Conservation (phyloP, 306 rosid species). For the Prinsepia uniflora region DNA sequence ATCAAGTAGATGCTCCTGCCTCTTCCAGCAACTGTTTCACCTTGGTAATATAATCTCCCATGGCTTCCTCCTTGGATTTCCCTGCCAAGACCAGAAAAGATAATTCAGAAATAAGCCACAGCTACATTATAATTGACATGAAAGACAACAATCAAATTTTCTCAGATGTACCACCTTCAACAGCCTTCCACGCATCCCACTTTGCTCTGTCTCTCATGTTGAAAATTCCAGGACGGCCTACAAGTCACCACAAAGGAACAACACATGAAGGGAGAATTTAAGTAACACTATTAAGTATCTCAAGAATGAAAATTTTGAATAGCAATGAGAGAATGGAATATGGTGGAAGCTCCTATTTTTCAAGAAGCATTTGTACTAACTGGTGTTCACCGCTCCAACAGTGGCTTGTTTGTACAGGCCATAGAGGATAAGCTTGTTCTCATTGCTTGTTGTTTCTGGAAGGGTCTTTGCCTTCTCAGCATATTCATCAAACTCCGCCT, state of each 20-base stretch:
- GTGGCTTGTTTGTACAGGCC: slow-evolving; percentile 92
- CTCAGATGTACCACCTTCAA: slow-evolving; percentile 56
- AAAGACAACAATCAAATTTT: background rate
- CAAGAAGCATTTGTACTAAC: slow-evolving; percentile 37
- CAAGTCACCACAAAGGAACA: slow-evolving; percentile 27
- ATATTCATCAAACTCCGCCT: slow-evolving; percentile 92
- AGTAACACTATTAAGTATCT: background rate
- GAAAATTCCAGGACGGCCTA: slow-evolving; percentile 92
- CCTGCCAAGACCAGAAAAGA: slow-evolving; percentile 37
- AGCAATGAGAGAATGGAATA: background rate
- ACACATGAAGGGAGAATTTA: slow-evolving; percentile 14
- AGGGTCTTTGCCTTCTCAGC: slow-evolving; percentile 83
- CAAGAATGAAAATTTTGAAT: background rate
- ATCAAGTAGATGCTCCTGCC: slow-evolving; percentile 52
- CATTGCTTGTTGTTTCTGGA: slow-evolving; percentile 58
- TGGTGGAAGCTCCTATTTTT: background rate
- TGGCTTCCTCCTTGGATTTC: slow-evolving; percentile 85
- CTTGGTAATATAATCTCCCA: slow-evolving; percentile 81
- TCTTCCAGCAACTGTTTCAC: slow-evolving; percentile 87
- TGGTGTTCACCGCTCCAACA: slow-evolving; percentile 73
- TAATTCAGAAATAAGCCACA: background rate
- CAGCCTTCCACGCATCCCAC: slow-evolving; percentile 99
- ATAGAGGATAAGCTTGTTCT: slow-evolving; percentile 72
- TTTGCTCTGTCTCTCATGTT: slow-evolving; percentile 79
- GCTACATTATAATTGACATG: background rate